phyloP scores from a whole-genome alignment of 78 protist species.

The Dictyostelium capitatum region DNA sequence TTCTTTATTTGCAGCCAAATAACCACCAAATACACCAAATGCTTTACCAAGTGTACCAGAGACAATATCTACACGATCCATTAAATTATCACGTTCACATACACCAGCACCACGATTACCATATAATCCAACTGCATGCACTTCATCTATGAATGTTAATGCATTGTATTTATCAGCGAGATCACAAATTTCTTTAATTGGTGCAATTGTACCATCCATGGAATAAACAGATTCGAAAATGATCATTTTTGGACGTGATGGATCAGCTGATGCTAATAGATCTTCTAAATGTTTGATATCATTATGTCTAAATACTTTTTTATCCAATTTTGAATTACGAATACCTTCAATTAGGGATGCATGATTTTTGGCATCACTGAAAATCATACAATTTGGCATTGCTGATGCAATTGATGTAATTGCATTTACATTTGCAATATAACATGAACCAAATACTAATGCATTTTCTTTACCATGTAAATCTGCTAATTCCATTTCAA shows the following conservation, averaged over 20 bases:
- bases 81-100: conserved; percentile 86
- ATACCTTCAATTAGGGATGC: conserved; percentile 95
- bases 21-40: conserved; percentile 94
- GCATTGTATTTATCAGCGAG: conserved; percentile 94
- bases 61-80: conserved; percentile 89
- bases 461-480: conserved; percentile 86
- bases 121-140: conserved; percentile 97
- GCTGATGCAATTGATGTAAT: conserved; percentile 84
- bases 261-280: conserved; percentile 59
- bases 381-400: conserved; percentile 85
- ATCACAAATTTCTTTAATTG: conserved; percentile 91
- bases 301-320: conserved; percentile 92
- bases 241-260: conserved; percentile 87
- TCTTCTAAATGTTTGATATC: conserved; percentile 92
- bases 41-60: conserved; percentile 97
- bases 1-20: conserved; percentile 88
- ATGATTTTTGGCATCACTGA: conserved; percentile 94
- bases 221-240: conserved; percentile 96
- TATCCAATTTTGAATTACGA: conserved; percentile 77
- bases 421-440: conserved; percentile 94
- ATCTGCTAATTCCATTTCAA: conserved; percentile 92
- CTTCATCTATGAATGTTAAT: conserved; percentile 95
- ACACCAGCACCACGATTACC: conserved; percentile 95
- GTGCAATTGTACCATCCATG: conserved; percentile 96
- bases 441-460: conserved; percentile 88